phyloP scores from a whole-genome alignment of 176 grass and related monocot genomes.

The Musa acuminata region DNA sequence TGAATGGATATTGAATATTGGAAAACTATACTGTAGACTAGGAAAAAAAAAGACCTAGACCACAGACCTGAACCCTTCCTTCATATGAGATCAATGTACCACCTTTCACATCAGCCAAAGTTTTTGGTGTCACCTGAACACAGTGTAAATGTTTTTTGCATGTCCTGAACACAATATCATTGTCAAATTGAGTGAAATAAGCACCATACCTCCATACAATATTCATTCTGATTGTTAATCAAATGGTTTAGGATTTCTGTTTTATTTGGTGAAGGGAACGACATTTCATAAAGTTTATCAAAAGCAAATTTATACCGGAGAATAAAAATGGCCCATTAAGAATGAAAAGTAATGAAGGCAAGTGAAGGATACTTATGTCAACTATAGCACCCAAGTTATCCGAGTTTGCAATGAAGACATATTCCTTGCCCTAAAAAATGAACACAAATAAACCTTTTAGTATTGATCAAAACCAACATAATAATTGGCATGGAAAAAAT shows the following conservation, averaged over 20 bases:
- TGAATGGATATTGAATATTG: conserved; percentile 21
- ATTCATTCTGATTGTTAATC: conserved; percentile 82
- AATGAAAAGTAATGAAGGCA: neutral
- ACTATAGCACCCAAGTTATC: conserved; percentile 90
- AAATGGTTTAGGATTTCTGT: conserved; percentile 89
- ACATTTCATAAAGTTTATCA: neutral
- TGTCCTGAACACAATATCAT: conserved; percentile 9
- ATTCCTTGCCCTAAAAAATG: conserved; percentile 70
- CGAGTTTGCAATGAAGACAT: conserved; percentile 88
- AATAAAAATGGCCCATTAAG: conserved; percentile 1
- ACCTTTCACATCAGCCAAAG: conserved; percentile 92
- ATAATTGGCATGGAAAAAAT: neutral
- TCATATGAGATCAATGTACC: conserved; percentile 96
- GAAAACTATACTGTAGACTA: no score
- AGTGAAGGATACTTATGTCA: conserved; percentile 84
- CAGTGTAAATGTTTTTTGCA: conserved; percentile 14
- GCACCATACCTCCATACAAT: conserved; percentile 92
- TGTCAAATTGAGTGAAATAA: conserved; percentile 6
- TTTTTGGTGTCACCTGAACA: conserved; percentile 92
- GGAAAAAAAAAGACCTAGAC: neutral
- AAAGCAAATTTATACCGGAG: conserved; percentile 11
- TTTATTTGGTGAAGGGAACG: conserved; percentile 33
- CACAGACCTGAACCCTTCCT: conserved; percentile 72
- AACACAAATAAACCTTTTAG: neutral
- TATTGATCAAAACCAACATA: no score